These are phyloP conservation scores for Dittrichia graveolens DNA, from an alignment of 129 eudicot species.

Conservation along the genomic window DNA sequence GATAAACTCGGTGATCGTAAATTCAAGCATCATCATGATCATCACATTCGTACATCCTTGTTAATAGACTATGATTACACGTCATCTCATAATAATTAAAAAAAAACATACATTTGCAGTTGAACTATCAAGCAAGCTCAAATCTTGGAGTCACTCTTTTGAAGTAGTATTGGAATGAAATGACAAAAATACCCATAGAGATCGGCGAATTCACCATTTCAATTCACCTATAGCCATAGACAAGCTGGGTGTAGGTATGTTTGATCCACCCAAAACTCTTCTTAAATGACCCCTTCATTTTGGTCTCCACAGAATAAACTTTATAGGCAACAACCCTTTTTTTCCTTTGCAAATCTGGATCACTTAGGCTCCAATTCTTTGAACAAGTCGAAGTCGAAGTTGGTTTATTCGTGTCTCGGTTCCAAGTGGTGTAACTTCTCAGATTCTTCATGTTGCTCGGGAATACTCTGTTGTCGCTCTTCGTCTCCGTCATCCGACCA, in stretches of 20 bases:
- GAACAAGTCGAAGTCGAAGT: conserved; percentile 27
- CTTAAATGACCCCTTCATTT: conserved; percentile 80
- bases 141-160: neutral
- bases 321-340: conserved; percentile 76
- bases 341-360: conserved; percentile 78
- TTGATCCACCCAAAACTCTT: conserved; percentile 89
- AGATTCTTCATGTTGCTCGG: conserved; percentile 54
- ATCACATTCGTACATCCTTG: conserved; percentile 5
- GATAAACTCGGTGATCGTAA: too few species aligned
- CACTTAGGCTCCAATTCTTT: conserved; percentile 55
- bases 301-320: conserved; percentile 64
- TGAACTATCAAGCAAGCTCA: neutral
- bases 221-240: conserved; percentile 54
- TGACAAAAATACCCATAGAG: neutral
- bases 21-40: neutral
- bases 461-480: conserved; percentile 15
- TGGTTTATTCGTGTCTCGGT: neutral
- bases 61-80: neutral
- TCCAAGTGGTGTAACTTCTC: conserved; percentile 42
- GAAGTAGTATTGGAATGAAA: neutral
- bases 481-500: conserved; percentile 33
- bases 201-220: conserved; percentile 1
- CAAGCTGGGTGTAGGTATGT: conserved; percentile 46
- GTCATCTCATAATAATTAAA: neutral
- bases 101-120: neutral